Base-by-base conservation (phyloP, 495 filamentous ascomycete species). In the Tetracladium marchalianum region DNA sequence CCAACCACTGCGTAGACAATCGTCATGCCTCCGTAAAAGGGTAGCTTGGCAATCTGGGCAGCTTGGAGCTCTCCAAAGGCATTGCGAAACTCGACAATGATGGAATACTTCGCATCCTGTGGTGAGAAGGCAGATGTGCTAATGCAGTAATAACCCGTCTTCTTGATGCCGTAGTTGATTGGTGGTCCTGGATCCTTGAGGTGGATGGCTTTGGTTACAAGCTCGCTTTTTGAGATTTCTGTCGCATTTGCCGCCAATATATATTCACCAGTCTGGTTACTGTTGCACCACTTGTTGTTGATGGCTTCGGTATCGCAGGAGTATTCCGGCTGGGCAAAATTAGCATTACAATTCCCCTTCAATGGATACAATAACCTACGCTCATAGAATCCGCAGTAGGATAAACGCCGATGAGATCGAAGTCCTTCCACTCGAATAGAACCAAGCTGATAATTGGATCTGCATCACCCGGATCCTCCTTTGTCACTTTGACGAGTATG, bases 71-170 rank as follows among this genome's bases (percentile, higher is more conserved):
- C 90, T 59, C 92, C 92, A 57, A 89, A 99, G 11, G 92, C 84
- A 65, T 97, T 96, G 47, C 87, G 77, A 62, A 97, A 97, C 59
- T 89, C 88, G 39, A 94, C 81, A 16, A 89, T 77, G 3, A 82
- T 92, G 45, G 71, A 77, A 60, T 89, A 99, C 39, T 81, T 63
- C 18, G 66, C 55, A 22, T 73, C 58, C 8, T 69, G 65, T n/a
- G 69, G 68, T 24, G 69, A 72, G 59, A 75, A 87, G 19, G 69
- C 71, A 52, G 77, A 80, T 16, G 89, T 87, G 51, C 83, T 78
- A 42, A 99, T 85, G 55, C 92, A 99, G 66, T 93, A 99, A 68
- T 95, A 99, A 31, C 92, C 92, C 0, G 92, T 99, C 61, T 82
- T 84, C 44, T 78, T 77, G 37, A 96, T 81, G 12, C 72, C 71